A percentile compares a stretch with the other conserved stretches of the same genome.
These are phyloP conservation scores for Penicillium simplicissimum DNA, from an alignment of 495 filamentous ascomycete genomes.

Conservation along the genomic window DNA sequence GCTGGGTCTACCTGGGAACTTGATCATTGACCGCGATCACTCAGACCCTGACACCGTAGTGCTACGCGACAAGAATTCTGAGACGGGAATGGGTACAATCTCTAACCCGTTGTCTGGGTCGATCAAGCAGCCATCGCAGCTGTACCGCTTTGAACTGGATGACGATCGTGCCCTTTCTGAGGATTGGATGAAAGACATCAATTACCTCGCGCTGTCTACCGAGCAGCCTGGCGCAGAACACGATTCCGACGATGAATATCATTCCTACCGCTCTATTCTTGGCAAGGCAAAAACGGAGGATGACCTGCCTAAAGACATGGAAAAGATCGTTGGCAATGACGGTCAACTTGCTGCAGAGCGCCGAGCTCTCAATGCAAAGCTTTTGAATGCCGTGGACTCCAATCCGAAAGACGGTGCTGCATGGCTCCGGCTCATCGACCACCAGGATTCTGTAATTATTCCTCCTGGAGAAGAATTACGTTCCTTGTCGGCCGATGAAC, in stretches of 20 bases:
- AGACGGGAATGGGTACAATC: not conserved
- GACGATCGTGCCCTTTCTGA: not conserved
- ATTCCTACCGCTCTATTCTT: conserved; percentile 71
- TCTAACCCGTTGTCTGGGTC: not conserved
- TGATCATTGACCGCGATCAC: conserved; percentile 54
- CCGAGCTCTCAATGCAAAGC: conserved; percentile 53
- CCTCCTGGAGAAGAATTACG: conserved; percentile 38
- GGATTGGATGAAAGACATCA: conserved; percentile 40
- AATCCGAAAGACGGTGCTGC: conserved; percentile 64
- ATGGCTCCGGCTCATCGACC: conserved; percentile 75
- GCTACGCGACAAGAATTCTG: conserved; percentile 28
- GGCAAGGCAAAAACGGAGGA: conserved; percentile 61
- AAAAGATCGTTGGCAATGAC: conserved; percentile 53
- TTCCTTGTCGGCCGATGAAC: conserved; percentile 59
- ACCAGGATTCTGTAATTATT: conserved; percentile 66
- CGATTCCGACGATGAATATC: conserved; percentile 48
- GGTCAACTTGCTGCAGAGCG: conserved; percentile 39
- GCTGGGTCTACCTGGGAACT: conserved; percentile 49
- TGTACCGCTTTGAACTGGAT: conserved; percentile 13
- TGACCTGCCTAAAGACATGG: conserved; percentile 48
- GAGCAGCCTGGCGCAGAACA: conserved; percentile 23
- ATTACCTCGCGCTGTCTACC: conserved; percentile 38
- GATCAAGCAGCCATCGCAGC: conserved; percentile 13
- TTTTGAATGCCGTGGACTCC: conserved; percentile 60
- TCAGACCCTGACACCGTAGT: conserved; percentile 49